A percentile compares a stretch with the other conserved stretches of the same genome.
Conservation (phyloP, 441 rosid genomes). For the Hypseocharis bilobata region DNA sequence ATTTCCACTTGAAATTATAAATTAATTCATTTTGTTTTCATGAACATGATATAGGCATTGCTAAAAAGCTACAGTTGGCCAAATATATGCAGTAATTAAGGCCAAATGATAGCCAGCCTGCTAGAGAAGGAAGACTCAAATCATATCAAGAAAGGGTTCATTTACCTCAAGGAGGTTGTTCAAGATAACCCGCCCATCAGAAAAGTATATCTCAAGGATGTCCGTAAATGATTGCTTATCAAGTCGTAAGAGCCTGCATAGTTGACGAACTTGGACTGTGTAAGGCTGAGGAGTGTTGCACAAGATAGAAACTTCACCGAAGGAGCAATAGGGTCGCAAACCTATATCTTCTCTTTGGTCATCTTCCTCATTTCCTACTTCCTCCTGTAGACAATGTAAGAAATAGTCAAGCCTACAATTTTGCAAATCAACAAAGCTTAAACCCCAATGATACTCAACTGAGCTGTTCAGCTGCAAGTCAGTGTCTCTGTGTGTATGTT, state of each 20-base stretch:
- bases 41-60: background rate
- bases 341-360: constrained; percentile 53
- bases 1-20: too few species aligned
- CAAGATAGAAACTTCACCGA: constrained; percentile 76
- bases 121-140: background rate
- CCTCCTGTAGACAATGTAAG: constrained; percentile 42
- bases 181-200: constrained; percentile 71
- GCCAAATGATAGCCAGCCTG: background rate
- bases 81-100: background rate
- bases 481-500: too few species aligned
- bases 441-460: too few species aligned
- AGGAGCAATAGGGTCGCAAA: constrained; percentile 48
- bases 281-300: constrained; percentile 88
- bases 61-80: background rate
- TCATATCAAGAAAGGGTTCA: background rate
- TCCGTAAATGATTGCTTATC: constrained; percentile 76
- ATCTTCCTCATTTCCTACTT: constrained; percentile 49
- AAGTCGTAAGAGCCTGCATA: constrained; percentile 65
- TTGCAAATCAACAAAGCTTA: too few species aligned
- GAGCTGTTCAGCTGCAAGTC: too few species aligned
- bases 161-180: constrained; percentile 73
- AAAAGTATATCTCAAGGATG: constrained; percentile 76
- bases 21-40: background rate
- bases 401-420: constrained; percentile 3
- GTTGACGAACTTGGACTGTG: constrained; percentile 58